Evolutionary conservation across 441 rosid species (phyloP), one percentile per base, ranked within the genome.

Genomic region (Cnidoscolus chayamansa): DNA sequence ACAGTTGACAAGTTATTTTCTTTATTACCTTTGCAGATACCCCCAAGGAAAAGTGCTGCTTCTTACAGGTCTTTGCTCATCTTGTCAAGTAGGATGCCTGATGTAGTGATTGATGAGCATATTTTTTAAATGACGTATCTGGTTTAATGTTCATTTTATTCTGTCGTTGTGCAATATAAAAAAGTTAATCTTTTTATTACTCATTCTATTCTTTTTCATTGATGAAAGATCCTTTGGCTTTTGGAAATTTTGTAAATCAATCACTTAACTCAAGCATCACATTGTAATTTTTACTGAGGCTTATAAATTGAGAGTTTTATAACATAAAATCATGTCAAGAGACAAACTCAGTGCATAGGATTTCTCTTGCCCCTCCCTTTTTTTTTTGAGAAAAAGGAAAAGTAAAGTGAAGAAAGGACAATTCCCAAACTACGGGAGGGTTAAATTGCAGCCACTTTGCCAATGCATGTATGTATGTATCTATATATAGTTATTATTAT

Each of bases 21-120:
- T 66, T 30, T 66, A 70, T 65, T 85, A 63, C 61, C 69, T 83
- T 62, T 88, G 94, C 94, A 92, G 99, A 94, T 94, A 86, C 99
- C 99, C 60, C 97, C 99, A 4, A 80, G 99, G 79, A 90, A 88
- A 86, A 94, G 83, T 75, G 96, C 97, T 65, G 97, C 96, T 75
- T 90, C 99, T 19, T 90, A 92, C 97, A 92, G 97, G 99, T 94
- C 76, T 63, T 71, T 76, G 57, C 80, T 73, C 57, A 50, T 45
- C 70, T 73, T 78, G 45, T 68, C 47, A 20, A 56, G 32, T 47
- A 50, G 45, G 9, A 19, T 69, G 10, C 20, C 37, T 74, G 48
- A 30, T 70, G 65, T 69, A 50, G 43, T 45, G 32, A 32, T 74
- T 67, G 48, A 40, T 2, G 19, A 4, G 35, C 59, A 58, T 13